phyloP scores from a whole-genome alignment of 108 stramenopile genomes.

The Fistulifera pelliculosa region DNA sequence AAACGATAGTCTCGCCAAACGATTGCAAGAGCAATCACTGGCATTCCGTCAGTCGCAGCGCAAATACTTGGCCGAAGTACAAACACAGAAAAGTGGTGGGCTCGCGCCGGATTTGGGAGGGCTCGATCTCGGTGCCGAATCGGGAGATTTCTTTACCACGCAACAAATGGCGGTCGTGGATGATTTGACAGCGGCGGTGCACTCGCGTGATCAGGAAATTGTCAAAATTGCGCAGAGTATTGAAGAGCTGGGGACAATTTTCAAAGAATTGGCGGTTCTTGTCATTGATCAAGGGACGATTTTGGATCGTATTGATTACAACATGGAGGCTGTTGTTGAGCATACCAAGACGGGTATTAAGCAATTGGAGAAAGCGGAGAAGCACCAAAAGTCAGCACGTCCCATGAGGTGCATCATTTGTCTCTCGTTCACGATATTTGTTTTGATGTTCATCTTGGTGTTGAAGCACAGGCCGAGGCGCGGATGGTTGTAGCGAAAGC shows the following conservation, averaged over 20 bases:
- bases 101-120: conserved; percentile 30
- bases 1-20: conserved; percentile 73
- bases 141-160: conserved; percentile 47
- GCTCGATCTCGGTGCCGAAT: conserved; percentile 11
- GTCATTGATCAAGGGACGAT: conserved; percentile 99
- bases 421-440: conserved; percentile 58
- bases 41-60: conserved; percentile 92
- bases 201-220: conserved; percentile 84
- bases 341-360: conserved; percentile 94
- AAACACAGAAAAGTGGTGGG: conserved; percentile 82
- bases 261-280: conserved; percentile 98
- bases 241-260: conserved; percentile 94
- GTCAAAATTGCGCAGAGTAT: conserved; percentile 94
- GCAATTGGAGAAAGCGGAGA: conserved; percentile 95
- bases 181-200: conserved; percentile 71
- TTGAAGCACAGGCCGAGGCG: conserved; percentile 45
- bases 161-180: conserved; percentile 81
- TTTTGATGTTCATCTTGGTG: conserved; percentile 74
- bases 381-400: conserved; percentile 92
- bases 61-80: conserved; percentile 88
- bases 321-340: conserved; percentile 99
- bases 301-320: conserved; percentile 99
- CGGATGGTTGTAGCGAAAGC: too few species aligned
- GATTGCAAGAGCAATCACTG: conserved; percentile 85
- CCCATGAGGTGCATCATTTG: conserved; percentile 90